Percentiles rank a stretch among this genome's conserved stretches.
These are phyloP conservation scores for Prosopis cineraria DNA, from an alignment of 306 rosid genomes.

Conservation along the genomic window DNA sequence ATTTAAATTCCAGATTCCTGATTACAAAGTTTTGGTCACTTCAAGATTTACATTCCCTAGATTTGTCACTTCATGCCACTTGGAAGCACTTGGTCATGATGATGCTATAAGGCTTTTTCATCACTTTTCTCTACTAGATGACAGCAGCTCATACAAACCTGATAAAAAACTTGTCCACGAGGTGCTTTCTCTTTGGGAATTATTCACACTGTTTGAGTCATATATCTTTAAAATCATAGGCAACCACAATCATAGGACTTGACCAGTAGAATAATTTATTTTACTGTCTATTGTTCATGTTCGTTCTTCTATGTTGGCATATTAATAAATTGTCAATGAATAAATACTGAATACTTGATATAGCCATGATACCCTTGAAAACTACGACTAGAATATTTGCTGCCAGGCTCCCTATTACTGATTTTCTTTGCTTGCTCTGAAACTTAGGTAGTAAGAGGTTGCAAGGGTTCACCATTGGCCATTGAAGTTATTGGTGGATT, in stretches of 20 bases:
- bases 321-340: neutral
- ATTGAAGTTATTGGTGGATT: slow-evolving; percentile 49
- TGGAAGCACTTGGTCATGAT: slow-evolving; percentile 38
- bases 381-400: neutral
- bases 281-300: neutral
- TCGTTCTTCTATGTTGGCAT: neutral
- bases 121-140: slow-evolving; percentile 38
- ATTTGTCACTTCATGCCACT: slow-evolving; percentile 29
- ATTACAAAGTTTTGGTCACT: slow-evolving; percentile 65
- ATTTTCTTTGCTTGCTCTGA: slow-evolving; percentile 28
- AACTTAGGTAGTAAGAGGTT: slow-evolving; percentile 57
- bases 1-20: slow-evolving; percentile 33
- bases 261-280: neutral
- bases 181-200: slow-evolving; percentile 35
- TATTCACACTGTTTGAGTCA: neutral
- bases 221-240: neutral
- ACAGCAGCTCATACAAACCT: slow-evolving; percentile 23
- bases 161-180: slow-evolving; percentile 35
- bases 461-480: slow-evolving; percentile 58
- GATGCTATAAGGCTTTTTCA: slow-evolving; percentile 52
- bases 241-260: neutral
- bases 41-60: slow-evolving; percentile 51
- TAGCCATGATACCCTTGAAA: neutral
- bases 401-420: neutral
- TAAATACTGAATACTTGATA: neutral